Base-by-base conservation (phyloP, 2,329 filamentous ascomycete species). In the Phialemoniopsis sp. region DNA sequence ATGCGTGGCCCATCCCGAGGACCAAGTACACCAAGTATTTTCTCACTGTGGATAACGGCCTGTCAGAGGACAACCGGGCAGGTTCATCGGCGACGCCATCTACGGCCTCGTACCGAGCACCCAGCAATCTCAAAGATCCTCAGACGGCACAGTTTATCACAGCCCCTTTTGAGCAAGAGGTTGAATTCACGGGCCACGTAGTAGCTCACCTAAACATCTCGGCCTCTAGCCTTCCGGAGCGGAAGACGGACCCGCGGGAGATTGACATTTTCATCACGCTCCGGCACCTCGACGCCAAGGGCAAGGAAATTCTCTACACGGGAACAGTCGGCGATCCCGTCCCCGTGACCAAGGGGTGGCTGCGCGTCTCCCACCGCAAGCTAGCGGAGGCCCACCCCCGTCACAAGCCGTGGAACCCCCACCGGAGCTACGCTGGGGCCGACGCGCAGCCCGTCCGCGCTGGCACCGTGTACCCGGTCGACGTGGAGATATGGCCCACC, bases 141-240 rank as follows among this genome's bases (percentile, higher is more conserved):
- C 64, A 81, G 37, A 42, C 70, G 0, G 47, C 86, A 1, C 72
- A 76, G 32, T 87, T 87, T 54, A 66, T 62, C 1, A 82, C 76
- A 0, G 41, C 64, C 0, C 62, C 77, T 0, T 85, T 87, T 41
- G 66, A 72, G n/a, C 43, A 64, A 7, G 80, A 87, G 50, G 83
- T 74, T 0, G 84, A 87, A 51, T 76, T 88, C 39, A 87, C 84
- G 0, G 84, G 84, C 0, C 80, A 87, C 50, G 63, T 85, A 18
- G 66, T 77, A 0, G 80, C 80, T 0, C 81, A 79, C 46, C 64
- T 88, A 4, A 78, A 80, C 44, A 74, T 85, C 1, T 85, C 81
- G 0, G 60, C 83, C 4, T 60, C 81, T 46, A 77, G 66, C 56
- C 75, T 55, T 55, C 63, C 19, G 1, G 53, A 48, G 0, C 48